Base-by-base conservation (phyloP, 441 rosid genomes). In the Theobroma grandiflorum region DNA sequence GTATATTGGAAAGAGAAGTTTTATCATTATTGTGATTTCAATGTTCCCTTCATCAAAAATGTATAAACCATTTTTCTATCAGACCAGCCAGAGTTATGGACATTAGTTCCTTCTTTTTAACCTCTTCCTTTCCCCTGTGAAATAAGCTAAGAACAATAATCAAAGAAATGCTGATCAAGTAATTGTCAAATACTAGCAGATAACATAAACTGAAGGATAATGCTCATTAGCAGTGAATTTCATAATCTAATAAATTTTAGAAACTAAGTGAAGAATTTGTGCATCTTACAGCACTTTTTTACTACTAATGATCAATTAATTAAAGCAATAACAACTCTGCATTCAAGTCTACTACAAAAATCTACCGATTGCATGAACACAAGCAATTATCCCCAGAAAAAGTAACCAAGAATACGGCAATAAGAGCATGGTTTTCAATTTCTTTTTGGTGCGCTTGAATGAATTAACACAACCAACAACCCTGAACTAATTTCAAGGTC, bases 1-100 rank as follows among this genome's bases (percentile, higher is more conserved):
- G 20, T n/a, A 38, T 38, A 55, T 45, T 57, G n/a, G 11, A 49
- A 26, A 71, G 10, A 53, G 55, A 61, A 61, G 10, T 47, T 16
- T 59, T 37, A 42, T 15, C 69, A 57, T 58, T 35, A 69, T 69
- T 65, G 43, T 31, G 58, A 37, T 33, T 78, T 62, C 76, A 45
- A 38, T 6, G 37, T 22, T 57, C 65, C 64, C 59, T 14, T 8
- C 65, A 42, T 22, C 35, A 47, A 52, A 35, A 35, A 52, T 52
- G 42, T 62, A 55, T 49, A 71, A 68, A 26, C 11, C 2, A 3
- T 6, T 63, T 45, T 58, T 70, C 31, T 26, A 26, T 26, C 31
- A 26, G 35, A 47, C 40, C 74, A 47, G 20, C 16, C 40, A 69
- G 20, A 69, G 47, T 69, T 69, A 69, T 26, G 58, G 26, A 69